Evolutionary conservation across 352 stramenopile genomes (phyloP).

Genomic region (Plasmopara viticola): DNA sequence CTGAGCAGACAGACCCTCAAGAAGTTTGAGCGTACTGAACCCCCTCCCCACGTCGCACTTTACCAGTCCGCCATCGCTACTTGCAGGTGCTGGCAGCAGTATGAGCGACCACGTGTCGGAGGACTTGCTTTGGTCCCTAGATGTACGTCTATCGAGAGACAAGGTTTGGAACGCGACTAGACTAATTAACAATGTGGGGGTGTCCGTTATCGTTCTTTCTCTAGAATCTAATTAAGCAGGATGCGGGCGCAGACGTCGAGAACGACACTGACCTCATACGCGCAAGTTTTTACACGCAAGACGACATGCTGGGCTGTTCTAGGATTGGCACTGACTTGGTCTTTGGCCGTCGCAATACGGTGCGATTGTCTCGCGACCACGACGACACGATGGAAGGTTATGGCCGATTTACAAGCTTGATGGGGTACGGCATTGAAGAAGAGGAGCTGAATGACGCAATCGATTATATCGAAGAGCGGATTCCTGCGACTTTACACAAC

Average conservation of each 20-base stretch:
- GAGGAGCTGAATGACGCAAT: conserved; percentile 30
- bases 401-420: conserved; percentile 23
- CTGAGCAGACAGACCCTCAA: conserved; percentile 15
- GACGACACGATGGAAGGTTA: conserved; percentile 16
- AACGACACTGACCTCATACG: conserved; percentile 31
- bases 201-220: conserved; percentile 7
- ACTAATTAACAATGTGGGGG: neutral
- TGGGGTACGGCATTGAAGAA: conserved; percentile 32
- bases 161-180: too few relatives aligned
- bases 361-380: conserved; percentile 7
- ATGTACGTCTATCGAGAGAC: conserved; percentile 35
- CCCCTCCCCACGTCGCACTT: conserved; percentile 10
- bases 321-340: conserved; percentile 44
- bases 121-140: conserved; percentile 61
- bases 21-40: conserved; percentile 9
- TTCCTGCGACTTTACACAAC: conserved; percentile 14
- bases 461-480: conserved; percentile 21
- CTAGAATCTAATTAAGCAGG: conserved; percentile 41
- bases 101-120: conserved; percentile 60
- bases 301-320: conserved; percentile 24
- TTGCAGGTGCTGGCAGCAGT: conserved; percentile 10
- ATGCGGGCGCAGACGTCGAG: conserved; percentile 25
- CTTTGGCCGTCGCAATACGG: conserved; percentile 31
- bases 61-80: neutral
- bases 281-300: conserved; percentile 41